Base-by-base conservation (phyloP, 495 filamentous ascomycete genomes). In the Xylaria nigripes region DNA sequence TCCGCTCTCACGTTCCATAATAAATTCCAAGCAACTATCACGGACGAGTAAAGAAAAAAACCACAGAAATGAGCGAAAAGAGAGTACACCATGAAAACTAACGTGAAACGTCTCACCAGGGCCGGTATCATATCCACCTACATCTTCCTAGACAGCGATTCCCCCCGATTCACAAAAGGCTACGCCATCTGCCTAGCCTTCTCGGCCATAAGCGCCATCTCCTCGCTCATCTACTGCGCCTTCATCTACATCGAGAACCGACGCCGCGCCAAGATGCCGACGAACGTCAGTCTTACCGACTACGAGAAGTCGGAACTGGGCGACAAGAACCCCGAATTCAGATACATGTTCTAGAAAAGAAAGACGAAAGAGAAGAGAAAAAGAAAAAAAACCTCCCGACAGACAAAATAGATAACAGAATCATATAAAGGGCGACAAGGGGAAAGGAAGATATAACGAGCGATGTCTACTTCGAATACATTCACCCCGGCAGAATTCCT, bases 101-200 rank as follows among this genome's bases (percentile, higher is more conserved):
- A 45, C 43, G 19, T 2, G 13, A 10, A 45, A 24, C 5, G 23
- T 7, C 0, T 27, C 21, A 0, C 12, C 19, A 55, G 52, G 56
- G 91, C 90, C 34, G 93, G 92, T 13, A 94, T 98, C 58, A 90
- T 96, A 51, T 79, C 92, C 0, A 91, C 89, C 0, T 96, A 86
- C 69, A 75, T 83, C 0, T 98, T 97, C 68, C 59, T 93, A 22
- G 59, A 66, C 6, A 82, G 76, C 44, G 89, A 96, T 65, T 82
- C 80, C 2, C 86, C 86, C 6, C 61, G 72, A 2, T 95, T 85
- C 66, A 81, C 72, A 13, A 79, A 78, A 19, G 93, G 93, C 0
- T 95, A 92, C 70, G 74, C 73, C 29, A 88, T 96, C 56, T 87
- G 83, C 62, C 68, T 96, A 3, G 81, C 73, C 0, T 96, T 95